These are phyloP conservation scores for Backusella luteola DNA, from an alignment of 192 early-diverging fungal genomes.

Conservation along the genomic window DNA sequence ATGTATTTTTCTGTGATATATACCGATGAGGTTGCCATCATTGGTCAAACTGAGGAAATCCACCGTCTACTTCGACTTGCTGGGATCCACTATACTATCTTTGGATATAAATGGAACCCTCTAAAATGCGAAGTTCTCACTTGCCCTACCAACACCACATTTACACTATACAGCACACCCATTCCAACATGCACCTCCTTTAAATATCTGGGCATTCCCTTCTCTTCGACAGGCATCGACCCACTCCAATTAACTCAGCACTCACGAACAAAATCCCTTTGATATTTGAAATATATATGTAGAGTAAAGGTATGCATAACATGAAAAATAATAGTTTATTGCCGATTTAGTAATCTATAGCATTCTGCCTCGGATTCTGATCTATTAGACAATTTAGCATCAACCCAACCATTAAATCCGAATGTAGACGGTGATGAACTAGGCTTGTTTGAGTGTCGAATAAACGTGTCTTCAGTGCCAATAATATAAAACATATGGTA, in stretches of 20 bases:
- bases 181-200: background rate
- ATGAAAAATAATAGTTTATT: background rate
- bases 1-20: too few relatives aligned
- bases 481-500: slow-evolving; percentile 97
- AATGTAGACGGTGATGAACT: background rate
- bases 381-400: background rate
- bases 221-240: background rate
- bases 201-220: background rate
- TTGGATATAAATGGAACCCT: too few relatives aligned
- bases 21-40: too few relatives aligned
- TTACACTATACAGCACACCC: background rate
- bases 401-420: background rate
- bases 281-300: too few relatives aligned
- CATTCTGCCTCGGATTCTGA: background rate
- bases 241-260: background rate
- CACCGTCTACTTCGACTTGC: too few relatives aligned
- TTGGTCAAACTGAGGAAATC: too few relatives aligned
- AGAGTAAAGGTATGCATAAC: background rate
- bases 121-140: too few relatives aligned
- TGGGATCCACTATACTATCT: too few relatives aligned
- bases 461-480: slow-evolving; percentile 76
- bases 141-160: too few relatives aligned
- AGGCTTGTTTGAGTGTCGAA: background rate
- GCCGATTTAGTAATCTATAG: background rate
- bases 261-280: too few relatives aligned